Conservation (phyloP, 2,329 filamentous ascomycete genomes). For the Xylariales sp. region DNA sequence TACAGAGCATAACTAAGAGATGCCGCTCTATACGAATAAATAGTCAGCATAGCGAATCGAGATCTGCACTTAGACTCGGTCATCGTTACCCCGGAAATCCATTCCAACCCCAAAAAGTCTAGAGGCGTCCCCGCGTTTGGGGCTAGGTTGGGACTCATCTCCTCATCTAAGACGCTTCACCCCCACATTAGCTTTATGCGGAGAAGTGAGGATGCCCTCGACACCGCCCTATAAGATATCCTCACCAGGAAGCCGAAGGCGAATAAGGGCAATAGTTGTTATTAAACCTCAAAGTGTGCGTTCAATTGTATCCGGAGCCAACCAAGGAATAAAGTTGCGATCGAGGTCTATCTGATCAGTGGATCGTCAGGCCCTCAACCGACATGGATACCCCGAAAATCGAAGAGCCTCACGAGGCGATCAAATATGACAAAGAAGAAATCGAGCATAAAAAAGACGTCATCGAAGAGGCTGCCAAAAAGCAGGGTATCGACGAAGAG, state of each 20-base stretch:
- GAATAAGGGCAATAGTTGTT: neutral
- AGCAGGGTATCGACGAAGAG: slow-evolving; percentile 43
- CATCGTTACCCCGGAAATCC: slow-evolving; percentile 14
- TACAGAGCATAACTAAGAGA: too few species aligned
- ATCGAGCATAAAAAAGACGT: slow-evolving; percentile 25
- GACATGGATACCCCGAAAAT: slow-evolving; percentile 24
- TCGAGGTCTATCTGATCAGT: neutral
- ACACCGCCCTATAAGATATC: slow-evolving; percentile 2
- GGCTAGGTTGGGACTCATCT: slow-evolving; percentile 14
- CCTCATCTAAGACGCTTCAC: slow-evolving; percentile 16
- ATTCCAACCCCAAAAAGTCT: slow-evolving; percentile 20
- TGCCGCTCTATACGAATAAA: too few species aligned
- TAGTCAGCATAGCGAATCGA: neutral
- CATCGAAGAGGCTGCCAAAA: slow-evolving; percentile 29
- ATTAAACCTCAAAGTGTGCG: neutral
- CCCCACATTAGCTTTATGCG: slow-evolving; percentile 19
- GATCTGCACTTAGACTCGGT: neutral
- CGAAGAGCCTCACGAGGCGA: slow-evolving; percentile 17
- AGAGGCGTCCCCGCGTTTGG: slow-evolving; percentile 27
- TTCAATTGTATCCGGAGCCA: neutral
- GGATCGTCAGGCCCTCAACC: neutral
- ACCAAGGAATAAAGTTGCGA: neutral
- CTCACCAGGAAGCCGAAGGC: slow-evolving; percentile 7
- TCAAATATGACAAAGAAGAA: slow-evolving; percentile 22
- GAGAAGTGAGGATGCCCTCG: slow-evolving; percentile 3